phyloP scores from a whole-genome alignment of 2,329 filamentous ascomycete species.

The Hymenotorrendiella dingleyae region DNA sequence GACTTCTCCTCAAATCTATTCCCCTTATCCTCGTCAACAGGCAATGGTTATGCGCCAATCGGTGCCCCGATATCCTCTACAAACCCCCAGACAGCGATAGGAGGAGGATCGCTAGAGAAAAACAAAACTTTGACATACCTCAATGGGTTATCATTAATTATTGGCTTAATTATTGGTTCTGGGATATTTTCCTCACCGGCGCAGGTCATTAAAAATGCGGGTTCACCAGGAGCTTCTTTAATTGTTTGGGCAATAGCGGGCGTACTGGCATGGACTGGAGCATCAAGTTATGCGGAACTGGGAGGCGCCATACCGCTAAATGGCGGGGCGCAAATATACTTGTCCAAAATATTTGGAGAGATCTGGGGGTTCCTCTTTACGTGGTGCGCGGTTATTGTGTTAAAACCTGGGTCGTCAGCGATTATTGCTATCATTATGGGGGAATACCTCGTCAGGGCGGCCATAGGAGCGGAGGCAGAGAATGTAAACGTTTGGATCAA shows the following conservation, averaged over 20 bases:
- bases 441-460: constrained; percentile 87
- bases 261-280: constrained; percentile 92
- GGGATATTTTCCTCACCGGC: constrained; percentile 95
- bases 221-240: constrained; percentile 82
- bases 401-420: constrained; percentile 88
- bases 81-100: constrained; percentile 50
- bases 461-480: constrained; percentile 79
- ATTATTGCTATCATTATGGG: constrained; percentile 98
- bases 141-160: constrained; percentile 85
- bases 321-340: constrained; percentile 87
- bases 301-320: constrained; percentile 94
- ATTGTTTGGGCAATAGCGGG: constrained; percentile 91
- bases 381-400: constrained; percentile 88
- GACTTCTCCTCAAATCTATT: constrained; percentile 94
- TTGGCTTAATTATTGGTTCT: constrained; percentile 91
- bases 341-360: constrained; percentile 95
- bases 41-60: constrained; percentile 75
- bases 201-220: constrained; percentile 85
- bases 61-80: constrained; percentile 63
- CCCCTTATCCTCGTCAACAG: constrained; percentile 77
- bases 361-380: constrained; percentile 90
- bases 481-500: constrained; percentile 81
- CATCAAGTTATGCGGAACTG: constrained; percentile 89
- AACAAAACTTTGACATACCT: constrained; percentile 93
- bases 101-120: constrained; percentile 82